Evolutionary conservation across 108 stramenopile species (phyloP).

Genomic region (Pseudonitzschia delicatissima): DNA sequence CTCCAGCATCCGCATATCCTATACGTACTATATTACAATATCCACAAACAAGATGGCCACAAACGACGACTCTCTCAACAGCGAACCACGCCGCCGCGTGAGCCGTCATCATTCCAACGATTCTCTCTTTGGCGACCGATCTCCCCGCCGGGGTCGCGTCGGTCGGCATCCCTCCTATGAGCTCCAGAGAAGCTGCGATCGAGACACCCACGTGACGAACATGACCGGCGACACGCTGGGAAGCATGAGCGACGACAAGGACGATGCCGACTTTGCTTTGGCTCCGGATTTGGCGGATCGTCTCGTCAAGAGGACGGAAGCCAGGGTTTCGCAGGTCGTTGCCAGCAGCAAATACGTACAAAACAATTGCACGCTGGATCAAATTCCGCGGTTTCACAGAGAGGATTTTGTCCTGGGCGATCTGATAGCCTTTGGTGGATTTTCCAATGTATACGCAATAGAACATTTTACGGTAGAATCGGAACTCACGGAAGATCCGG

Average conservation of each 20-base stretch:
- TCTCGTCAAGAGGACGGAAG: constrained; percentile 48
- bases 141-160: constrained; percentile 4
- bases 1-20: too few species aligned
- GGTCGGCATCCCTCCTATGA: constrained; percentile 31
- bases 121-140: too few species aligned
- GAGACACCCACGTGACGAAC: constrained; percentile 27
- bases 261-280: constrained; percentile 38
- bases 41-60: too few species aligned
- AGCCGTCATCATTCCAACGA: too few species aligned
- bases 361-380: constrained; percentile 36
- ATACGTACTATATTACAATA: too few species aligned
- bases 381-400: constrained; percentile 43
- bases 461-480: constrained; percentile 27
- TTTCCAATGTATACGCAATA: constrained; percentile 44
- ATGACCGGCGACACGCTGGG: constrained; percentile 29
- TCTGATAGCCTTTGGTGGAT: constrained; percentile 54
- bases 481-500: constrained; percentile 27
- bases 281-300: constrained; percentile 44
- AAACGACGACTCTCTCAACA: too few species aligned
- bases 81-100: too few species aligned
- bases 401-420: constrained; percentile 50
- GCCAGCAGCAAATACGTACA: constrained; percentile 41
- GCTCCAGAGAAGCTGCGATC: constrained; percentile 28
- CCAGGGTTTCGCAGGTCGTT: constrained; percentile 47
- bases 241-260: constrained; percentile 26